phyloP scores from a whole-genome alignment of 345 rosid genomes.

The Leavenworthia alabamica region DNA sequence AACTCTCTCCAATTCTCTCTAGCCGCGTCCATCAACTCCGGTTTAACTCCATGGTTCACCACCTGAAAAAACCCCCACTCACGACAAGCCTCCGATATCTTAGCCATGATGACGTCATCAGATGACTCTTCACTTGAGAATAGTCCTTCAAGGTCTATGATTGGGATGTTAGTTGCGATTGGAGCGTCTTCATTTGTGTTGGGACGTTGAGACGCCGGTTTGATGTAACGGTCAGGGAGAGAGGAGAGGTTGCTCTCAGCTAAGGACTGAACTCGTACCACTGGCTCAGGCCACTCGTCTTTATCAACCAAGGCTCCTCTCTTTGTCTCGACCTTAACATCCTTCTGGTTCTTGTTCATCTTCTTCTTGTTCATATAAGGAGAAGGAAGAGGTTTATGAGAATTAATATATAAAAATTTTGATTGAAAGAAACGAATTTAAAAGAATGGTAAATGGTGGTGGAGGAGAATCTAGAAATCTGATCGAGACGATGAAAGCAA shows the following conservation, averaged over 20 bases:
- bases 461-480: conserved; percentile 27
- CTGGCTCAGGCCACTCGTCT: conserved; percentile 88
- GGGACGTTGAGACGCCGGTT: conserved; percentile 37
- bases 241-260: conserved; percentile 44
- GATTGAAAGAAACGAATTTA: conserved; percentile 9
- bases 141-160: conserved; percentile 58
- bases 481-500: conserved; percentile 23
- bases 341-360: conserved; percentile 26
- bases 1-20: conserved; percentile 69
- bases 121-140: conserved; percentile 3
- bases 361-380: conserved; percentile 8
- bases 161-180: conserved; percentile 48
- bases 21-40: conserved; percentile 54
- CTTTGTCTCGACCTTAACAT: conserved; percentile 18
- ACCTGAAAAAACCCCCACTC: conserved; percentile 96
- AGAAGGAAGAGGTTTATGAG: conserved; percentile 1
- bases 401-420: background rate
- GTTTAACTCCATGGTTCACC: conserved; percentile 69
- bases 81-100: conserved; percentile 52
- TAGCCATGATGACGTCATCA: conserved; percentile 17
- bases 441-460: conserved; percentile 23
- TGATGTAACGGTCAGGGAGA: conserved; percentile 71
- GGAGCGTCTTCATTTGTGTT: conserved; percentile 3
- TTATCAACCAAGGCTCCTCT: conserved; percentile 12
- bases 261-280: conserved; percentile 82